Percentiles rank a stretch among this genome's conserved stretches.
These are phyloP conservation scores for Pyrus hybrid DNA, from an alignment of 331 rosid genomes.

Conservation along the genomic window DNA sequence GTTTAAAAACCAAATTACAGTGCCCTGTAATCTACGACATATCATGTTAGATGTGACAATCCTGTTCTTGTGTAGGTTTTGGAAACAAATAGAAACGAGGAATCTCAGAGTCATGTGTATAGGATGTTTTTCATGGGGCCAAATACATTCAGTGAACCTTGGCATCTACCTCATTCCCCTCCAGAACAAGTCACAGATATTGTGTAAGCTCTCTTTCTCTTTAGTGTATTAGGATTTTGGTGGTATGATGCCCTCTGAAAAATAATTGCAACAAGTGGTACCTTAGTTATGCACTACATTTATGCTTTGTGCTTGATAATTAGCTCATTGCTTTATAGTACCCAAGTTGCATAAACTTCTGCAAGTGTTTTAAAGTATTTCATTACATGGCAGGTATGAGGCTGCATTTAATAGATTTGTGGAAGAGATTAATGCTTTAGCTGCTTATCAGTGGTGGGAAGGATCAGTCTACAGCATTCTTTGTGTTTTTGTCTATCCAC, in stretches of 20 bases:
- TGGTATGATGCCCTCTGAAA: not conserved
- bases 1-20: not conserved
- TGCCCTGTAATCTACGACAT: not conserved
- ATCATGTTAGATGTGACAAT: not conserved
- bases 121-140: constrained; percentile 54
- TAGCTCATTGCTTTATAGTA: not conserved
- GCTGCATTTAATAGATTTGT: constrained; percentile 50
- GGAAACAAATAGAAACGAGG: constrained; percentile 41
- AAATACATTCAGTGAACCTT: constrained; percentile 45
- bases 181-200: constrained; percentile 42
- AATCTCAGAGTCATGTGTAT: constrained; percentile 41
- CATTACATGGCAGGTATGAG: constrained; percentile 32
- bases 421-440: constrained; percentile 39
- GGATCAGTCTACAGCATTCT: constrained; percentile 44
- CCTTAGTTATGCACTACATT: not conserved
- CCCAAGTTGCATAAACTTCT: not conserved
- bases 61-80: constrained; percentile 26
- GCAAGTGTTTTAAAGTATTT: not conserved
- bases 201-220: constrained; percentile 32
- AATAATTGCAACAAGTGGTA: not conserved
- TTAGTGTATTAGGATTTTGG: not conserved
- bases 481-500: constrained; percentile 35
- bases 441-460: constrained; percentile 51
- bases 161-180: constrained; percentile 48
- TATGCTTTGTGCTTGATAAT: not conserved